Percentiles rank a stretch among this genome's conserved stretches.
These are phyloP conservation scores for Saccharum spontaneum DNA, from an alignment of 176 grass and related monocot genomes.

Conservation along the genomic window DNA sequence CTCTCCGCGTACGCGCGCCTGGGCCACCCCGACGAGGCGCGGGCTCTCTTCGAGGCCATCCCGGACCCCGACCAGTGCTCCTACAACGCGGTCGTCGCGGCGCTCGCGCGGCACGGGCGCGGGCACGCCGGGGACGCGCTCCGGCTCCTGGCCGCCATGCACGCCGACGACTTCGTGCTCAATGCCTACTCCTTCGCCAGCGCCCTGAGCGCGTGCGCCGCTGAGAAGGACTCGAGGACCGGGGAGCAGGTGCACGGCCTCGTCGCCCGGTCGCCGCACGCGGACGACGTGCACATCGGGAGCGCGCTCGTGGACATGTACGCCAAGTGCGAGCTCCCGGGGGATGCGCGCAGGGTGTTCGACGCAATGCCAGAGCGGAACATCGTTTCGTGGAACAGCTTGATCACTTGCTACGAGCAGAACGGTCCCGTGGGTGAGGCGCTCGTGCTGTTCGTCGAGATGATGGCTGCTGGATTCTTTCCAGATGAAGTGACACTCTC, in stretches of 20 bases:
- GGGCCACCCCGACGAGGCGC: constrained; percentile 31
- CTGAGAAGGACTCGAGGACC: constrained; percentile 25
- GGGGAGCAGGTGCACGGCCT: constrained; percentile 45
- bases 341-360: constrained; percentile 40
- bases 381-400: constrained; percentile 52
- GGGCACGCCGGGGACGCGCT: constrained; percentile 36
- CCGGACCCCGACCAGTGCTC: constrained; percentile 57
- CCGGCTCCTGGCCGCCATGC: constrained; percentile 47
- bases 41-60: constrained; percentile 40
- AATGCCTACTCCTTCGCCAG: constrained; percentile 56
- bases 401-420: constrained; percentile 61
- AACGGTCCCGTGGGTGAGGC: constrained; percentile 46
- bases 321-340: constrained; percentile 67
- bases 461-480: constrained; percentile 40
- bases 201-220: constrained; percentile 45
- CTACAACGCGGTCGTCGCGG: constrained; percentile 48
- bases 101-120: constrained; percentile 38
- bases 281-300: constrained; percentile 49
- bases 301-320: constrained; percentile 96
- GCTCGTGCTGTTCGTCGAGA: constrained; percentile 30
- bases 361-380: constrained; percentile 45
- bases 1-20: constrained; percentile 36
- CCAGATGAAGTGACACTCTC: constrained; percentile 51
- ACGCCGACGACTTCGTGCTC: constrained; percentile 58
- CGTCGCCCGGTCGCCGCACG: constrained; percentile 31